Conservation (phyloP, 352 stramenopile species). For the Phytophthora nicotianae region DNA sequence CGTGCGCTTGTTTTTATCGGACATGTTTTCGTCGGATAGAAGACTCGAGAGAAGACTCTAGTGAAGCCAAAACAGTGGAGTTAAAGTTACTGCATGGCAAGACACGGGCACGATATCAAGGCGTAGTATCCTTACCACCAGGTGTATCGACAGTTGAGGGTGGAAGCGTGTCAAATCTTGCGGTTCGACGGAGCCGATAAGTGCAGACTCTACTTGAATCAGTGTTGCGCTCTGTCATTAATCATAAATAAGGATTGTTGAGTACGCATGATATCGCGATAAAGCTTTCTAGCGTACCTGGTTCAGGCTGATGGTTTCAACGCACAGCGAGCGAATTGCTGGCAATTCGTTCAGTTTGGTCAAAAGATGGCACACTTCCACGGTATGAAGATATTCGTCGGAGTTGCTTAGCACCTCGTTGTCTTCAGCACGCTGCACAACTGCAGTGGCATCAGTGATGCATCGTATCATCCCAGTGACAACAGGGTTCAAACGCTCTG, state of each 20-base stretch:
- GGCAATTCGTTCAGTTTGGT: constrained; percentile 60
- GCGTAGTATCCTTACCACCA: constrained; percentile 54
- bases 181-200: constrained; percentile 54
- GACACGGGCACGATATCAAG: not conserved
- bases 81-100: constrained; percentile 2
- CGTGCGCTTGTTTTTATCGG: constrained; percentile 70
- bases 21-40: constrained; percentile 48
- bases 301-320: constrained; percentile 69
- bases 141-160: constrained; percentile 68
- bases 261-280: not conserved
- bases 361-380: constrained; percentile 65
- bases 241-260: constrained; percentile 1
- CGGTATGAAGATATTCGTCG: constrained; percentile 73
- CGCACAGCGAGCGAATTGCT: constrained; percentile 52
- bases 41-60: constrained; percentile 73
- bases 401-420: constrained; percentile 52
- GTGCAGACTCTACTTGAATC: constrained; percentile 68
- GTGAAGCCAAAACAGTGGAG: constrained; percentile 1
- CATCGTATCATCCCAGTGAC: constrained; percentile 63
- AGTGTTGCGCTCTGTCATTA: constrained; percentile 56
- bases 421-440: constrained; percentile 52
- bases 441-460: constrained; percentile 45
- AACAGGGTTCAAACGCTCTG: constrained; percentile 51
- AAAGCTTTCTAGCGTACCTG: constrained; percentile 45
- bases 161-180: constrained; percentile 61